phyloP scores from a whole-genome alignment of 345 rosid genomes.

The Sisymbrium altissimum region DNA sequence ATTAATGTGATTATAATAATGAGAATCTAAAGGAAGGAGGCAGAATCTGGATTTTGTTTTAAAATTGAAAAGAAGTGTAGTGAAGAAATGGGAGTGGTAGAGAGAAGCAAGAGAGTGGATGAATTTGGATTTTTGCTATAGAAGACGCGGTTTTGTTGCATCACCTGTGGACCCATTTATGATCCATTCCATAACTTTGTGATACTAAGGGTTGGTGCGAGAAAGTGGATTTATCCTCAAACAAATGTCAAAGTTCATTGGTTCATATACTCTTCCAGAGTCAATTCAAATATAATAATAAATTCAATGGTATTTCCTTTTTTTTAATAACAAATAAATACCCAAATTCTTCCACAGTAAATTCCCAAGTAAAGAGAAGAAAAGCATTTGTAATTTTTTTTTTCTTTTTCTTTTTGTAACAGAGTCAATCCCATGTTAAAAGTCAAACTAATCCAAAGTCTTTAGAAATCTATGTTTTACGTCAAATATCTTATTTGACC shows the following conservation, averaged over 20 bases:
- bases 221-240: constrained; percentile 15
- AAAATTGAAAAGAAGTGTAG: constrained; percentile 10
- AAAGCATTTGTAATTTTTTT: not conserved
- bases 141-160: constrained; percentile 37
- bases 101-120: constrained; percentile 16
- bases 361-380: not conserved
- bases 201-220: constrained; percentile 27
- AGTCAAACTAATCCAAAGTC: not conserved
- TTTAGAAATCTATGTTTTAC: not conserved
- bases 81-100: constrained; percentile 9
- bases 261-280: not conserved
- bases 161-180: constrained; percentile 19
- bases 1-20: constrained; percentile 17
- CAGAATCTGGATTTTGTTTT: constrained; percentile 12
- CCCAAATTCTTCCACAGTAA: not conserved
- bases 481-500: not conserved
- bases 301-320: not conserved
- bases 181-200: constrained; percentile 23
- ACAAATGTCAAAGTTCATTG: constrained; percentile 25
- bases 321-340: not conserved
- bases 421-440: too few species aligned
- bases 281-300: not conserved
- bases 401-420: too few species aligned
- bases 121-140: constrained; percentile 14
- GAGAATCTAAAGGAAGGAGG: constrained; percentile 23